Conservation (phyloP, 805 yeast genomes). For the Zygosaccharomyces bisporus region DNA sequence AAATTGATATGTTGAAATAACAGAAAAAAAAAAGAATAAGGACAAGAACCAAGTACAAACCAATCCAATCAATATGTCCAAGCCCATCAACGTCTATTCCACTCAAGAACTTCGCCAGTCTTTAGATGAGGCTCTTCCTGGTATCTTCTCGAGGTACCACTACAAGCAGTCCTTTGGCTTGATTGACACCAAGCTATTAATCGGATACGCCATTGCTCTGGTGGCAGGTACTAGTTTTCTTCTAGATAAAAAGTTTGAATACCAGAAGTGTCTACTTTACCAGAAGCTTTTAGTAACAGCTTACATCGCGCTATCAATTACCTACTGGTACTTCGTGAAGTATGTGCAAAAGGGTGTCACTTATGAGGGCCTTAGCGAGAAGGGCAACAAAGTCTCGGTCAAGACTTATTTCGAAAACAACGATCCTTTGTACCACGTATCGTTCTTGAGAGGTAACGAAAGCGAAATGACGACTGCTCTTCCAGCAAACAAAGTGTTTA, state of each 20-base stretch:
- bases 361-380: constrained; percentile 41
- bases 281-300: constrained; percentile 40
- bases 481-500: constrained; percentile 37
- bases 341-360: constrained; percentile 41
- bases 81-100: constrained; percentile 34
- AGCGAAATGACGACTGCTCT: constrained; percentile 21
- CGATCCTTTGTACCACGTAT: constrained; percentile 44
- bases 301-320: constrained; percentile 41
- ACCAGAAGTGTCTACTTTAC: constrained; percentile 40
- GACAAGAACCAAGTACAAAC: not conserved
- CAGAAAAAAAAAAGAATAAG: not conserved
- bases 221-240: constrained; percentile 48
- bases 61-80: constrained; percentile 20
- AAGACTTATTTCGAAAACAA: constrained; percentile 37
- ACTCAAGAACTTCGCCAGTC: constrained; percentile 32
- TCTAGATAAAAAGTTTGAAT: constrained; percentile 47
- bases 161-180: constrained; percentile 24
- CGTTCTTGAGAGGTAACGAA: constrained; percentile 29
- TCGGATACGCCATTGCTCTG: constrained; percentile 49
- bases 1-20: not conserved
- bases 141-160: constrained; percentile 24
- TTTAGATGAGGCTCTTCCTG: constrained; percentile 32
- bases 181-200: constrained; percentile 45
- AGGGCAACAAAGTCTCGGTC: constrained; percentile 32
- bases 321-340: constrained; percentile 39